These are phyloP conservation scores for Sporothrix curviconia DNA, from an alignment of 2,329 filamentous ascomycete species.

Conservation along the genomic window DNA sequence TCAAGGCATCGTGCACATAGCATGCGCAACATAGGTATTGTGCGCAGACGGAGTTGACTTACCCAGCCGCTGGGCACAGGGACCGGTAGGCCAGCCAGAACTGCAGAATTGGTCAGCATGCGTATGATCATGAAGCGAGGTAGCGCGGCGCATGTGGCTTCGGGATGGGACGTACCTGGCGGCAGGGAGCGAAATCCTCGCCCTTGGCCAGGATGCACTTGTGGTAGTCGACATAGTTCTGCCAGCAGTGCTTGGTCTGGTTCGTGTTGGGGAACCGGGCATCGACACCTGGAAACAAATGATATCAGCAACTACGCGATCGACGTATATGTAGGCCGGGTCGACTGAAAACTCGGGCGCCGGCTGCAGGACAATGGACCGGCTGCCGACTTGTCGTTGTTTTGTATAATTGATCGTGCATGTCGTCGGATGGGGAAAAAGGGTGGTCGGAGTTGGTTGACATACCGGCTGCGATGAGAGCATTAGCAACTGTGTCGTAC, in stretches of 20 bases:
- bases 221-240: slow-evolving; percentile 99
- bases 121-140: background rate
- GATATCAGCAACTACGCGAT: background rate
- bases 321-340: background rate
- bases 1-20: no score
- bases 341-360: background rate
- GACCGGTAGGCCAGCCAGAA: slow-evolving; percentile 97
- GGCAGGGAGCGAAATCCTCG: slow-evolving; percentile 96
- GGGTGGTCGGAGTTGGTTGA: background rate
- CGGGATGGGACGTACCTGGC: slow-evolving; percentile 62
- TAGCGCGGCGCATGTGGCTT: background rate
- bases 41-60: slow-evolving; percentile 13
- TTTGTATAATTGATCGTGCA: no score
- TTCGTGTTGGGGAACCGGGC: slow-evolving; percentile 98
- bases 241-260: slow-evolving; percentile 99
- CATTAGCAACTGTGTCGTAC: slow-evolving; percentile 20
- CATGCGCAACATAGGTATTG: no score
- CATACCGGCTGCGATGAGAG: slow-evolving; percentile 18
- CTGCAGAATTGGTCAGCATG: slow-evolving; percentile 44
- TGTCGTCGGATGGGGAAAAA: no score
- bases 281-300: slow-evolving; percentile 70
- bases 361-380: no score
- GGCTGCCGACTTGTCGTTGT: no score
- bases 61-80: slow-evolving; percentile 86
- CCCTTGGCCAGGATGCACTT: slow-evolving; percentile 99